A percentile compares a stretch with the other conserved stretches of the same genome.
These are phyloP conservation scores for Geotrichum europaeum DNA, from an alignment of 1,139 yeast genomes.

Conservation along the genomic window DNA sequence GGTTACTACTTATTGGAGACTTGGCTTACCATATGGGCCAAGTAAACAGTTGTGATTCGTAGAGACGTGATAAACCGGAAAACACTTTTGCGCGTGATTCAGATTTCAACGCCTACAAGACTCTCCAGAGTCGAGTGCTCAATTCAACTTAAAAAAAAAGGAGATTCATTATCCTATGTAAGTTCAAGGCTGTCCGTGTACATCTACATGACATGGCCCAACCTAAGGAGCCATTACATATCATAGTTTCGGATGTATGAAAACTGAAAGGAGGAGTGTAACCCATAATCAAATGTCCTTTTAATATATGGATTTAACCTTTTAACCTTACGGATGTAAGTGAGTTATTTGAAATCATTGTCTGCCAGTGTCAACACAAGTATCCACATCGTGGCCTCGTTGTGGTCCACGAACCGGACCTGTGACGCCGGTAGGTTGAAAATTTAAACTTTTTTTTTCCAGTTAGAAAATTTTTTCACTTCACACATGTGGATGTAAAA, in stretches of 20 bases:
- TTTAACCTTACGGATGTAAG: neutral
- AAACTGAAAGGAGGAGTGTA: neutral
- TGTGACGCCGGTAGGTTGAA: neutral
- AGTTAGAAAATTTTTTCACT: neutral
- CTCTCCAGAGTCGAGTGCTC: neutral
- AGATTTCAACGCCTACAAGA: neutral
- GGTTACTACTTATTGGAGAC: neutral
- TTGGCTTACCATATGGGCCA: neutral
- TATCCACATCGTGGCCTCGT: neutral
- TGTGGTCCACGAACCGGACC: neutral
- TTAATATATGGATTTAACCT: neutral
- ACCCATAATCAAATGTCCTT: neutral
- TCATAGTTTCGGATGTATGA: neutral
- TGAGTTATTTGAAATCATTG: neutral
- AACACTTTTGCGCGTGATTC: neutral
- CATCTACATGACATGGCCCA: neutral
- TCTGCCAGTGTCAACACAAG: neutral
- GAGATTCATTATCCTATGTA: neutral
- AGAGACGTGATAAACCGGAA: neutral
- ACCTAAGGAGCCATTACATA: neutral
- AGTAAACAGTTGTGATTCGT: neutral
- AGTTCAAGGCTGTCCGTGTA: neutral
- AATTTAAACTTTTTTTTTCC: neutral
- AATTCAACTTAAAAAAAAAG: neutral
- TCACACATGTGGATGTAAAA: neutral